phyloP scores from a whole-genome alignment of 2,329 filamentous ascomycete species.

The Colletotrichum incanum region DNA sequence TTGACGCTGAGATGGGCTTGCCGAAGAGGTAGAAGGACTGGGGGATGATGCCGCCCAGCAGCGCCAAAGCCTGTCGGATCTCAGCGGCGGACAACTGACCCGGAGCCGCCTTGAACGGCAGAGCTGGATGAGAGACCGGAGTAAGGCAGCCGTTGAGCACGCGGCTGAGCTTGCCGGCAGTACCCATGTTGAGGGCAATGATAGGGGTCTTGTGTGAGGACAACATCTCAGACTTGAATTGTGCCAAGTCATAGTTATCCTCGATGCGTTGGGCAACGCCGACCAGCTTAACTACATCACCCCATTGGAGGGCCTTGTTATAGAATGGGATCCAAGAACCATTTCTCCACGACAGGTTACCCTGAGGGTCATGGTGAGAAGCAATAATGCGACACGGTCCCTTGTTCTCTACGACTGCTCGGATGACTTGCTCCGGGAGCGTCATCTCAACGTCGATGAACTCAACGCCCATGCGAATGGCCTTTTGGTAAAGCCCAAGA shows the following conservation, averaged over 20 bases:
- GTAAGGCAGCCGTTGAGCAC: constrained; percentile 95
- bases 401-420: constrained; percentile 76
- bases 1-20: constrained; percentile 84
- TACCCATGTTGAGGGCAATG: constrained; percentile 97
- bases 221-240: constrained; percentile 85
- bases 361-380: constrained; percentile 92
- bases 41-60: constrained; percentile 84
- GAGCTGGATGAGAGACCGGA: constrained; percentile 88
- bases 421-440: constrained; percentile 82
- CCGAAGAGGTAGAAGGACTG: constrained; percentile 92
- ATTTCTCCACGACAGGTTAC: constrained; percentile 87
- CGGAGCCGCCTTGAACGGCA: constrained; percentile 95
- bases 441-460: constrained; percentile 95
- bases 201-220: constrained; percentile 84
- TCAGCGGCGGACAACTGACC: constrained; percentile 93
- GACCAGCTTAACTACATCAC: constrained; percentile 95
- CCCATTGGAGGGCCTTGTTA: constrained; percentile 90
- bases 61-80: constrained; percentile 82
- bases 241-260: constrained; percentile 88
- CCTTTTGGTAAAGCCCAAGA: constrained; percentile 81
- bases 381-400: constrained; percentile 89
- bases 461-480: constrained; percentile 87
- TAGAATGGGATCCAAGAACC: constrained; percentile 94
- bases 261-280: constrained; percentile 82
- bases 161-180: constrained; percentile 87